Conservation (phyloP, 129 eudicot species). For the Tagetes erecta region DNA sequence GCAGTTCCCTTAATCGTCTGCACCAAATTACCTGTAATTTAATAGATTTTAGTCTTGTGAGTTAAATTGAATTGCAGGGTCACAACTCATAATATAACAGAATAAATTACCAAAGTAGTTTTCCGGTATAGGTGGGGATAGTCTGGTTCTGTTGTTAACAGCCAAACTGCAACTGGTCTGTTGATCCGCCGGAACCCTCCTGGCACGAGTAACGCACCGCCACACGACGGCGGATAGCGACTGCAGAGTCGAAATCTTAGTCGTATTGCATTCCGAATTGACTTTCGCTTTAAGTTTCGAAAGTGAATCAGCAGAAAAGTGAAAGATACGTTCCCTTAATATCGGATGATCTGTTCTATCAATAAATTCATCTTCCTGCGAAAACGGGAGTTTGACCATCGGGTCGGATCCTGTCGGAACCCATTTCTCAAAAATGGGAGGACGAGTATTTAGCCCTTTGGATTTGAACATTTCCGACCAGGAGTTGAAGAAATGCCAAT, state of each 20-base stretch:
- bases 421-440: constrained; percentile 43
- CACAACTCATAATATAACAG: too few species aligned
- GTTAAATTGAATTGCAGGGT: too few species aligned
- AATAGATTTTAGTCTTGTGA: not conserved
- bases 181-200: constrained; percentile 25
- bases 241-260: constrained; percentile 44
- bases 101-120: constrained; percentile 44
- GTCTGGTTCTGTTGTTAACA: constrained; percentile 29
- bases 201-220: constrained; percentile 44
- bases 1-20: not conserved
- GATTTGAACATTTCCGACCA: constrained; percentile 39
- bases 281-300: constrained; percentile 44
- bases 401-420: constrained; percentile 40
- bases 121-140: constrained; percentile 46
- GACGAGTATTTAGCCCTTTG: not conserved
- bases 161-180: constrained; percentile 31
- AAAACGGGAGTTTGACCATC: constrained; percentile 33
- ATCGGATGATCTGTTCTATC: constrained; percentile 32
- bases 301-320: constrained; percentile 37
- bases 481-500: constrained; percentile 50
- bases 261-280: constrained; percentile 25
- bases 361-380: constrained; percentile 43
- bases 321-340: constrained; percentile 51
- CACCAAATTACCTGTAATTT: not conserved
- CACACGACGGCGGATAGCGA: constrained; percentile 45